Evolutionary conservation across 202 grass and related monocot genomes (phyloP), one percentile per base, ranked within the genome.

Genomic region (Sporobolus alterniflorus): DNA sequence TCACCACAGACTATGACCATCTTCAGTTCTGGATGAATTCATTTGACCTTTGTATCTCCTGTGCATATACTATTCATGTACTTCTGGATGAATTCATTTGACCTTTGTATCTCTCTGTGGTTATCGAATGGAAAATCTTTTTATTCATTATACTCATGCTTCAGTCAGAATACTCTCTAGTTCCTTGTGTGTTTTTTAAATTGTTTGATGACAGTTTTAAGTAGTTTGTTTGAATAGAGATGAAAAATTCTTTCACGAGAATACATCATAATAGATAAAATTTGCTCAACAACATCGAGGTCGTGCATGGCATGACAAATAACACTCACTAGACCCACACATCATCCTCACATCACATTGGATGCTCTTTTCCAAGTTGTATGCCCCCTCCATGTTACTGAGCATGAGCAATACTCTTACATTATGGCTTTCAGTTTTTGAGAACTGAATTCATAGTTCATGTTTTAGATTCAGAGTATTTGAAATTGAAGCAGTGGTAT

Each of bases 1-100:
- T 97, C 94, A 72, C 89, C 91, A 73, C 94, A 97, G 57, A 97
- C 91, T 73, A 97, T 83, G 71, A 94, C 75, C 32, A 97, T 67
- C 32, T n/a, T n/a, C n/a, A n/a, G n/a, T 52, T 30, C 46, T 77
- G 40, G 10, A 7, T 70, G 50, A 41, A n/a, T 84, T 61, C 67
- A 69, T 79, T 18, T 55, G 64, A 16, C 18, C 31, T 70, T 72
- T 62, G 16, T 28, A 60, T 14, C 24, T 60, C 56, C 21, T 55
- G 21, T 9, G 8, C 20, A 55, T 55, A 29, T 48, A 73, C 9
- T 32, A 64, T 51, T 54, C 18, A 9, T 36, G 2, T 36, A 11
- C 17, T 52, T 30, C 46, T 77, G 40, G 10, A 7, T 70, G 50
- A 41, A n/a, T 84, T 61, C 67, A 69, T 79, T 18, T 55, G 64